Percentiles rank a stretch among this genome's conserved stretches.
These are phyloP conservation scores for Fusarium newnesense DNA, from an alignment of 2,329 filamentous ascomycete genomes.

Conservation along the genomic window DNA sequence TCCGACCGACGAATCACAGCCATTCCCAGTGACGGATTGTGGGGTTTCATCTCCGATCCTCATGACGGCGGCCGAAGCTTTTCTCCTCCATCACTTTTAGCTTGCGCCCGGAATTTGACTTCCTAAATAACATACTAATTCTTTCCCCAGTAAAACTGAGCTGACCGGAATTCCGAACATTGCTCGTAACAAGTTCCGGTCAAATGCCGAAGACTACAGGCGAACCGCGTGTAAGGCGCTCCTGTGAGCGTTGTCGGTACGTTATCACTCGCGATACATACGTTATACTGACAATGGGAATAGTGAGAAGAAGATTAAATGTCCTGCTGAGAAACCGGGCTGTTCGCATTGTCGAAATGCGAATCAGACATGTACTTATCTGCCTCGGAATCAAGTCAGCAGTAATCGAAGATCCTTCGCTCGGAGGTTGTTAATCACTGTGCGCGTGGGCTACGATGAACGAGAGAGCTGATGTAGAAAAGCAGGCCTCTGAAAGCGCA, in stretches of 20 bases:
- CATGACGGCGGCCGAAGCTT: background rate
- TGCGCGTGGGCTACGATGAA: accelerated
- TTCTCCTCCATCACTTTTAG: background rate
- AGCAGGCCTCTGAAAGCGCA: slow-evolving; percentile 8
- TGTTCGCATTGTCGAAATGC: slow-evolving; percentile 38
- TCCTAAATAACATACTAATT: background rate
- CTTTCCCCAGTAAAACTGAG: too few species aligned
- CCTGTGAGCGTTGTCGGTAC: slow-evolving; percentile 39
- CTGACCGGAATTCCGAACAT: slow-evolving; percentile 14
- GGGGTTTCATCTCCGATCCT: background rate
- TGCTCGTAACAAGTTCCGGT: too few species aligned
- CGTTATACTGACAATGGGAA: background rate
- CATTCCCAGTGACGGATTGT: background rate
- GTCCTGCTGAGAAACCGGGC: slow-evolving; percentile 37
- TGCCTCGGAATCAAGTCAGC: slow-evolving; percentile 23
- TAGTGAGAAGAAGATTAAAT: slow-evolving; percentile 41
- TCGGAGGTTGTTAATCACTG: background rate
- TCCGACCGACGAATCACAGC: background rate
- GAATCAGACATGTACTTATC: slow-evolving; percentile 33
- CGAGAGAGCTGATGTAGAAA: background rate
- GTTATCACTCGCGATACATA: background rate
- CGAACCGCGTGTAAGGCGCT: slow-evolving; percentile 35
- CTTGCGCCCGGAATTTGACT: slow-evolving; percentile 1
- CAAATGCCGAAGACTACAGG: slow-evolving; percentile 11
- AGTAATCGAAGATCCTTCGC: background rate